Evolutionary conservation across 176 grass and related monocot genomes (phyloP).

Genomic region (Avena eriantha): DNA sequence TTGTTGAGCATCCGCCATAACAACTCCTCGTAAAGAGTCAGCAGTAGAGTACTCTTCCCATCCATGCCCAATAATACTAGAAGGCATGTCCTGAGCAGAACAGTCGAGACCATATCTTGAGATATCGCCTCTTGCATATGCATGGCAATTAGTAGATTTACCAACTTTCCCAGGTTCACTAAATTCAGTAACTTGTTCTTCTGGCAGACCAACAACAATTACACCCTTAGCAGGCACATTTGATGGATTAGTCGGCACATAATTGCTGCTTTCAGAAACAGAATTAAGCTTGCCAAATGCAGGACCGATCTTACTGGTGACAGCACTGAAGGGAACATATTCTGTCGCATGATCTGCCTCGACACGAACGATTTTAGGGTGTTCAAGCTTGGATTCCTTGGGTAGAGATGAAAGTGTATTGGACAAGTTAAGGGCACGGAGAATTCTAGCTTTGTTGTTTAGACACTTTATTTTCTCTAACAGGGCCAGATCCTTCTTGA

Average conservation of each 20-base stretch:
- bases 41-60: slow-evolving; percentile 40
- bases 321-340: slow-evolving; percentile 17
- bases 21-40: slow-evolving; percentile 24
- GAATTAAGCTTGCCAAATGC: slow-evolving; percentile 23
- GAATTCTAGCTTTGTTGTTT: slow-evolving; percentile 77
- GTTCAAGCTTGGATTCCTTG: slow-evolving; percentile 48
- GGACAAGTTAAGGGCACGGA: slow-evolving; percentile 37
- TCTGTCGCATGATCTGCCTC: slow-evolving; percentile 7
- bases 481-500: slow-evolving; percentile 59
- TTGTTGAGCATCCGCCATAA: slow-evolving; percentile 28
- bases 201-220: slow-evolving; percentile 35
- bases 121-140: slow-evolving; percentile 31
- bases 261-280: slow-evolving; percentile 29
- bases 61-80: slow-evolving; percentile 34
- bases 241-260: slow-evolving; percentile 15
- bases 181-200: slow-evolving; percentile 32
- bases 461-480: slow-evolving; percentile 80
- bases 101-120: slow-evolving; percentile 9
- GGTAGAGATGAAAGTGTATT: slow-evolving; percentile 22
- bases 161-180: slow-evolving; percentile 18
- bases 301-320: slow-evolving; percentile 36
- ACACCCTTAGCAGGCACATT: slow-evolving; percentile 32
- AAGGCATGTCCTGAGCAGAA: slow-evolving; percentile 22
- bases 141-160: slow-evolving; percentile 40
- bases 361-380: slow-evolving; percentile 13